These are phyloP conservation scores for Remersonia thermophila DNA, from an alignment of 2,329 filamentous ascomycete genomes.

Conservation along the genomic window DNA sequence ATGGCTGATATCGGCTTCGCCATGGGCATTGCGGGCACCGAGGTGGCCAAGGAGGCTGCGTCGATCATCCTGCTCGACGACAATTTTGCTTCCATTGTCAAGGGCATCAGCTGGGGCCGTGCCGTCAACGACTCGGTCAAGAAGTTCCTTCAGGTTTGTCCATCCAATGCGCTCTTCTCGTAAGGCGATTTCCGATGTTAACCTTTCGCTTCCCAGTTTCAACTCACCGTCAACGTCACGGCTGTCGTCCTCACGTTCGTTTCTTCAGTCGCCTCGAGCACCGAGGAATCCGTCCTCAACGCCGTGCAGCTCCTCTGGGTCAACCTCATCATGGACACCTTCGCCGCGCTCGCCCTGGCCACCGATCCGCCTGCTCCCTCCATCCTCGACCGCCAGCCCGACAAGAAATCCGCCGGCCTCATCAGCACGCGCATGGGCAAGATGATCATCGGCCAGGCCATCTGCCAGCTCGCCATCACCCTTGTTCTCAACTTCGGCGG, in stretches of 20 bases:
- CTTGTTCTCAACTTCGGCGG: constrained; percentile 59
- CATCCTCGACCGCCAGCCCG: constrained; percentile 47
- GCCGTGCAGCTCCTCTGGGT: constrained; percentile 77
- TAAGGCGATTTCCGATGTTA: no score
- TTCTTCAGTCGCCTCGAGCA: constrained; percentile 52
- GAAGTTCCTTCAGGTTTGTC: constrained; percentile 46
- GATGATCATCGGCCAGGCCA: constrained; percentile 73
- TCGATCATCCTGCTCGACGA: constrained; percentile 51
- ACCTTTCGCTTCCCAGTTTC: constrained; percentile 34
- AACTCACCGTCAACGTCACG: constrained; percentile 67
- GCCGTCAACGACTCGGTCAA: constrained; percentile 54
- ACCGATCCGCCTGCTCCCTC: constrained; percentile 27
- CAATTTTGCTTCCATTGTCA: constrained; percentile 52
- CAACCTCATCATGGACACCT: constrained; percentile 77
- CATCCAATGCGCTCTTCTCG: background rate
- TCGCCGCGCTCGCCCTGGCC: constrained; percentile 57
- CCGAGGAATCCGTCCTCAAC: constrained; percentile 56
- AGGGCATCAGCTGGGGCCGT: constrained; percentile 52
- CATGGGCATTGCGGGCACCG: constrained; percentile 55
- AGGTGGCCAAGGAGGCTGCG: constrained; percentile 50
- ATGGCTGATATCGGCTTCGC: constrained; percentile 56
- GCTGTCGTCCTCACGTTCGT: constrained; percentile 68
- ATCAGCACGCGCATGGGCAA: constrained; percentile 76
- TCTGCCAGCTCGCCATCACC: constrained; percentile 60
- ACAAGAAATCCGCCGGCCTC: constrained; percentile 59